Conservation (phyloP, 345 rosid species). For the Gossypium sturtianum region DNA sequence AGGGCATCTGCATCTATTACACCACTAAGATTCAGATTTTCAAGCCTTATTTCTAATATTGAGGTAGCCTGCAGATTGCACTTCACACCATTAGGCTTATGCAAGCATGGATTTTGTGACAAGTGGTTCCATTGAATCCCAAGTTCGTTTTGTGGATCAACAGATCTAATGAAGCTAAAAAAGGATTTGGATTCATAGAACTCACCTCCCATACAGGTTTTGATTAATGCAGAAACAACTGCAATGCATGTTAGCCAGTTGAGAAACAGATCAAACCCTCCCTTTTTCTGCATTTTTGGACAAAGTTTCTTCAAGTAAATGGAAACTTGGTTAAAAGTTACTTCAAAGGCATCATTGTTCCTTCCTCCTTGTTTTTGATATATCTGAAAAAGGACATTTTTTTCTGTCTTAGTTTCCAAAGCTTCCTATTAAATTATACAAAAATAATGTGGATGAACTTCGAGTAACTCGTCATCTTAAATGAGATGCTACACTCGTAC, state of each 20-base stretch:
- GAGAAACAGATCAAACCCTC: not conserved
- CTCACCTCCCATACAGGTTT: constrained; percentile 23
- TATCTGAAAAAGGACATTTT: constrained; percentile 17
- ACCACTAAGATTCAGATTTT: constrained; percentile 35
- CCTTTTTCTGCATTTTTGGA: constrained; percentile 19
- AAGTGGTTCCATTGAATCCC: constrained; percentile 9
- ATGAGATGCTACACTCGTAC: not conserved
- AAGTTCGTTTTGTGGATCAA: constrained; percentile 33
- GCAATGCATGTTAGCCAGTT: constrained; percentile 10
- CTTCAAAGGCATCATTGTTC: not conserved
- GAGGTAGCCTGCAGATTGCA: constrained; percentile 23
- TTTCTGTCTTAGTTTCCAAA: constrained; percentile 28
- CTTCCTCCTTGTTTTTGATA: not conserved
- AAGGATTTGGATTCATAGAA: constrained; percentile 29
- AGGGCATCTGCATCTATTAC: constrained; percentile 34
- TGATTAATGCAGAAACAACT: constrained; percentile 16
- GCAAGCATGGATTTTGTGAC: constrained; percentile 23
- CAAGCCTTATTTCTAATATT: constrained; percentile 36
- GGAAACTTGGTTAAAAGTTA: not conserved
- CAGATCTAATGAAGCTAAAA: constrained; percentile 23
- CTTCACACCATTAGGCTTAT: constrained; percentile 19
- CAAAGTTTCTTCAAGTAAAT: not conserved
- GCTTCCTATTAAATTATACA: constrained; percentile 1
- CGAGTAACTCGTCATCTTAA: constrained; percentile 9
- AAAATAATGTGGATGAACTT: not conserved